Evolutionary conservation across 1,284 basidiomycete genomes (phyloP).

Genomic region (Ganoderma resinaceum): DNA sequence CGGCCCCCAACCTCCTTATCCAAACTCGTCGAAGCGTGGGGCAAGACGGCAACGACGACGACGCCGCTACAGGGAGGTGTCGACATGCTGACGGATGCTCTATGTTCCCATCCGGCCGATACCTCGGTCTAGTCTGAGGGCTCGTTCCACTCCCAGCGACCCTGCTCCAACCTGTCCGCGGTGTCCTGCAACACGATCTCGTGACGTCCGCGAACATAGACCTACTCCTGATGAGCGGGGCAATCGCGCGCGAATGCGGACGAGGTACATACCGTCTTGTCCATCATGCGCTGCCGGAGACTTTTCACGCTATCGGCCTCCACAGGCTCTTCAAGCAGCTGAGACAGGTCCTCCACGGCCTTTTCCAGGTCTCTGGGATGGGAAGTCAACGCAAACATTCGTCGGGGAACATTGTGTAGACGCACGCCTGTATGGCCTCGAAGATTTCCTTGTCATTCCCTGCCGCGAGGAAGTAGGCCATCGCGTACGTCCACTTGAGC

Average conservation of each 20-base stretch:
- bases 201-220: constrained; percentile 40
- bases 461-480: constrained; percentile 70
- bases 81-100: no score
- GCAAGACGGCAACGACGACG: no score
- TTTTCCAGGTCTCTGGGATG: constrained; percentile 61
- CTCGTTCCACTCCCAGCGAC: constrained; percentile 40
- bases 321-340: constrained; percentile 66
- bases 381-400: neutral
- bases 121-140: constrained; percentile 22
- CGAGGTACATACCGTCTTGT: constrained; percentile 54
- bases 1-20: no score
- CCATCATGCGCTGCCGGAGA: constrained; percentile 63
- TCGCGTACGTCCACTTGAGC: constrained; percentile 76
- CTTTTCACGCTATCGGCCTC: constrained; percentile 60
- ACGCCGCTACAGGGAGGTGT: no score
- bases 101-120: neutral
- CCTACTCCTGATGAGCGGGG: constrained; percentile 24
- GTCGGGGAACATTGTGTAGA: constrained; percentile 20
- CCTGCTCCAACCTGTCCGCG: constrained; percentile 39
- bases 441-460: constrained; percentile 74
- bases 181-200: constrained; percentile 41
- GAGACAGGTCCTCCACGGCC: constrained; percentile 69
- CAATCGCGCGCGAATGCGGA: neutral
- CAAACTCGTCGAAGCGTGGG: no score
- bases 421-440: constrained; percentile 68